Evolutionary conservation across 2,329 filamentous ascomycete species (phyloP).

Genomic region (Neofusicoccum cordaticola): DNA sequence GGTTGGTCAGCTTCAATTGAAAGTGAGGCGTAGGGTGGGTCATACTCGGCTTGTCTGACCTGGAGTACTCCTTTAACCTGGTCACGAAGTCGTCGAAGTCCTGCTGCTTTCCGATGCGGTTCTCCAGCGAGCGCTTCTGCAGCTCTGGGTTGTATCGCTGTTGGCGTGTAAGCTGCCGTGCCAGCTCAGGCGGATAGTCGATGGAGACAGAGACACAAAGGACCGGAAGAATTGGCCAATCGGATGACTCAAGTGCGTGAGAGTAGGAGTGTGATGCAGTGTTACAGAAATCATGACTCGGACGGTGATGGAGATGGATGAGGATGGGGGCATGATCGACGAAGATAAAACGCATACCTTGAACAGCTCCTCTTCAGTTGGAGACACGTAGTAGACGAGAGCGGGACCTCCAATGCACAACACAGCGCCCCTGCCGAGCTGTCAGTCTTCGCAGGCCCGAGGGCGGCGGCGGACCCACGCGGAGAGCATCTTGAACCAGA

Average conservation of each 20-base stretch:
- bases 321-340: background rate
- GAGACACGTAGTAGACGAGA: conserved; percentile 74
- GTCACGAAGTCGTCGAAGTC: conserved; percentile 88
- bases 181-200: background rate
- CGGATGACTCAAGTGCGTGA: background rate
- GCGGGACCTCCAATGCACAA: conserved; percentile 82
- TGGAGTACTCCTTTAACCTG: conserved; percentile 82
- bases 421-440: conserved; percentile 58
- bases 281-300: background rate
- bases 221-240: background rate
- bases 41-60: conserved; percentile 87
- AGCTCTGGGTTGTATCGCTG: conserved; percentile 89
- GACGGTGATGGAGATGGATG: background rate
- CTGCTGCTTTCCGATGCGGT: conserved; percentile 69
- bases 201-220: background rate
- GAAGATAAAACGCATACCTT: conserved; percentile 41
- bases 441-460: conserved; percentile 9
- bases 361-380: conserved; percentile 89
- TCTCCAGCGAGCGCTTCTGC: conserved; percentile 82
- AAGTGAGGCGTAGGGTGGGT: conserved; percentile 19
- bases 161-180: background rate
- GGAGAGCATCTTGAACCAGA: conserved; percentile 66
- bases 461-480: conserved; percentile 42
- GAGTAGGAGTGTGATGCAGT: background rate
- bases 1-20: background rate